A percentile compares a stretch with the other conserved stretches of the same genome.
These are phyloP conservation scores for Cyberlindnera maclurae DNA, from an alignment of 805 yeast species.

Conservation along the genomic window DNA sequence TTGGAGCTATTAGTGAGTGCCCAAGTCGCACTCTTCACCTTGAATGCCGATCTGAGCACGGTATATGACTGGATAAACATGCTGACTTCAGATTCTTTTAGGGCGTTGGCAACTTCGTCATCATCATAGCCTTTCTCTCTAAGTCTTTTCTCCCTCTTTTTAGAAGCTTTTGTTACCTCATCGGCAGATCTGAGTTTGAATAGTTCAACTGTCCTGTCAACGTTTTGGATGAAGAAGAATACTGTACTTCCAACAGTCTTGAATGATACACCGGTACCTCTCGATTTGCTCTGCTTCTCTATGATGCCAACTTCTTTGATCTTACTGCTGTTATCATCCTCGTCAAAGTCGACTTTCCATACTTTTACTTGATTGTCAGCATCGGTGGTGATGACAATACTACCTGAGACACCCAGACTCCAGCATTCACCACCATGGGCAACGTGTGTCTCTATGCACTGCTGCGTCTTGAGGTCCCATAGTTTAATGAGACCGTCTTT, in stretches of 20 bases:
- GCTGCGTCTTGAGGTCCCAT: slow-evolving; percentile 89
- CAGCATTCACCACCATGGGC: slow-evolving; percentile 95
- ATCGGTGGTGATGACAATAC: slow-evolving; percentile 60
- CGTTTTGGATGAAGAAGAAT: slow-evolving; percentile 65
- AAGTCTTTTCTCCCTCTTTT: slow-evolving; percentile 71
- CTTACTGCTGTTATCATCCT: slow-evolving; percentile 37
- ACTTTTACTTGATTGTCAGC: slow-evolving; percentile 75
- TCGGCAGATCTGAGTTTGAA: slow-evolving; percentile 70
- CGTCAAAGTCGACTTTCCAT: slow-evolving; percentile 62
- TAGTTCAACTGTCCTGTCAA: slow-evolving; percentile 74
- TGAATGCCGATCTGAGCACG: slow-evolving; percentile 54
- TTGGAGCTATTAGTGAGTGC: slow-evolving; percentile 38
- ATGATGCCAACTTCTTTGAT: slow-evolving; percentile 56
- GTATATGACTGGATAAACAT: slow-evolving; percentile 65
- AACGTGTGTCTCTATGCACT: slow-evolving; percentile 89
- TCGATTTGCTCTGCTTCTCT: slow-evolving; percentile 69
- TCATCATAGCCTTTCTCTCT: slow-evolving; percentile 59
- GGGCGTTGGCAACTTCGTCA: slow-evolving; percentile 50
- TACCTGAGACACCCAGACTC: slow-evolving; percentile 51
- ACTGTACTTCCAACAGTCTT: slow-evolving; percentile 28
- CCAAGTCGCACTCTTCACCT: slow-evolving; percentile 66
- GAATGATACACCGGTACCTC: slow-evolving; percentile 59
- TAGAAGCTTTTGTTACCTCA: slow-evolving; percentile 71
- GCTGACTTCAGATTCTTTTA: slow-evolving; percentile 40
- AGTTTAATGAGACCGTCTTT: slow-evolving; percentile 89